Base-by-base conservation (phyloP, 441 rosid genomes). In the Euphorbia corollata region DNA sequence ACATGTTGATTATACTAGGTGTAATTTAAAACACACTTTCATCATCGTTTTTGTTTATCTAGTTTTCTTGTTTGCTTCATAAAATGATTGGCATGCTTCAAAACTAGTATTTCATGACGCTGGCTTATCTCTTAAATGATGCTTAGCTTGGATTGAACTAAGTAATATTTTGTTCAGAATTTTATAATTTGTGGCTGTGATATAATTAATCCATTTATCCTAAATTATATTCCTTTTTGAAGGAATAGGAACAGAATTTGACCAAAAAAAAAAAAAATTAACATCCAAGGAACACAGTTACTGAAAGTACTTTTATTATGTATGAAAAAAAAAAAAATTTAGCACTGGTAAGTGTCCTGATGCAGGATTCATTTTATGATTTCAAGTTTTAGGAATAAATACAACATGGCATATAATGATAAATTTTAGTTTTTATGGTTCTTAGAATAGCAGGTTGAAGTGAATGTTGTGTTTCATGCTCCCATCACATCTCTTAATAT, bases 371-470 rank as follows among this genome's bases (percentile, higher is more conserved):
- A 36, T 19, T 53, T 51, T 19, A 15, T 20, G 7, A 4, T 66
- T 66, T 19, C 3, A 6, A 7, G 56, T 38, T 23, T 36, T 36
- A 36, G 69, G 24, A 65, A 65, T 38, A 18, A 65, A 11, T 65
- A 16, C 30, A n/a, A 34, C 12, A 20, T 36, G 50, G 50, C 48
- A 19, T 30, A 8, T 24, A 47, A 16, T 32, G 2, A 47, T 63
- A 6, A 27, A 59, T 47, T 32, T 36, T 36, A 36, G 41, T 36
- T 36, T 5, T 2, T 36, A 36, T 36, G 34, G 36, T 36, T 68
- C 47, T 34, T 48, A 13, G 16, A 59, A 48, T 57, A 59, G 65
- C 71, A 68, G 59, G 64, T 47, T 48, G 45, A 30, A 51, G 12
- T n/a, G n/a, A n/a, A n/a, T n/a, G n/a, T n/a, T n/a, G n/a, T n/a